Evolutionary conservation across 2,329 filamentous ascomycete species (phyloP).

Genomic region (Paramyrothecium roridum): DNA sequence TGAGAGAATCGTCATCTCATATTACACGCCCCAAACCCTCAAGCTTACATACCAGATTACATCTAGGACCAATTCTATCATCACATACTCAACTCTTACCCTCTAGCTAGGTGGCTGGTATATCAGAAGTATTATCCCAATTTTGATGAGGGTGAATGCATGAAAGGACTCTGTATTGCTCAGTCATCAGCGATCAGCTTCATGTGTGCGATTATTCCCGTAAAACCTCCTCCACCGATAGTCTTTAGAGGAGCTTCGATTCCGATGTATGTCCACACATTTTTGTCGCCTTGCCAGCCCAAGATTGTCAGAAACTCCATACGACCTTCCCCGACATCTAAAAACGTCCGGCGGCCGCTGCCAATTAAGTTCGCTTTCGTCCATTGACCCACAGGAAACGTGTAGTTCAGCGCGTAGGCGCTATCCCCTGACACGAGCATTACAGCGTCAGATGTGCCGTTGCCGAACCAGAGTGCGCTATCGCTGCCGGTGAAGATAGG

Average conservation of each 20-base stretch:
- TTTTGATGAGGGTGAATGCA: too few relatives aligned
- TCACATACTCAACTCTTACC: too few relatives aligned
- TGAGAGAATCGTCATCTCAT: too few relatives aligned
- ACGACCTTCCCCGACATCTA: background rate
- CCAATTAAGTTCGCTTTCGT: background rate
- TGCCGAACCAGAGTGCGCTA: background rate
- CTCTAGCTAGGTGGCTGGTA: too few relatives aligned
- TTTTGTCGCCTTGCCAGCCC: background rate
- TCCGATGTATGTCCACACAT: background rate
- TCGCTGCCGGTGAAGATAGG: background rate
- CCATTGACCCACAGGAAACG: background rate
- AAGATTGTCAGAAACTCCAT: slow-evolving; percentile 2
- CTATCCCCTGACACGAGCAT: background rate
- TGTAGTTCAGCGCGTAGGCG: background rate
- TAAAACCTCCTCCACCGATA: too few relatives aligned
- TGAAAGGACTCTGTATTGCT: too few relatives aligned
- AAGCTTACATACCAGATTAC: too few relatives aligned
- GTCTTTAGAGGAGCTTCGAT: slow-evolving; percentile 3
- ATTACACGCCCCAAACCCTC: too few relatives aligned
- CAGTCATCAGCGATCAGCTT: too few relatives aligned
- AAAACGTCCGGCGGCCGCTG: background rate
- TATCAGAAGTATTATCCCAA: too few relatives aligned
- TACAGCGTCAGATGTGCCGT: background rate
- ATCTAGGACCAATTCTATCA: too few relatives aligned
- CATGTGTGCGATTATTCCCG: too few relatives aligned